These are phyloP conservation scores for Cordyceps tenuipes DNA, from an alignment of 2,329 filamentous ascomycete species.

Conservation along the genomic window DNA sequence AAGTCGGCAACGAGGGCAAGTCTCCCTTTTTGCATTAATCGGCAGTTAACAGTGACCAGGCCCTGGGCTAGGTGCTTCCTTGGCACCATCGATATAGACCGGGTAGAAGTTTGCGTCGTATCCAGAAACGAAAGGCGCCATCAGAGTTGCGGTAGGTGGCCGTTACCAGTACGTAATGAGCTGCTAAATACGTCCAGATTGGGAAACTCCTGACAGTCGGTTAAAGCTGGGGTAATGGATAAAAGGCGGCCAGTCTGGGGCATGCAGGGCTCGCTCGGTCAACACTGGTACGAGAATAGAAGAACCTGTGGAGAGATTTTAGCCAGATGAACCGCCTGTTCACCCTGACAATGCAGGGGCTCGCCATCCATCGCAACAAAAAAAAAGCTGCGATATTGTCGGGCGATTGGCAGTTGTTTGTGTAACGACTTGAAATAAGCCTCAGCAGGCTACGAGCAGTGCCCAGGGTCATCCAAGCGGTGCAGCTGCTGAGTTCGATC, in stretches of 20 bases:
- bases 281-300: background rate
- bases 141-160: background rate
- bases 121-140: background rate
- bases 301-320: background rate
- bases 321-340: background rate
- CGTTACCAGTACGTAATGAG: conserved; percentile 9
- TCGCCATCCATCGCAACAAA: background rate
- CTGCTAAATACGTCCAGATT: conserved; percentile 3
- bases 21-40: too few species aligned
- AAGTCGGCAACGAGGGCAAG: too few species aligned
- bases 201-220: conserved; percentile 6
- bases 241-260: background rate
- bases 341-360: background rate
- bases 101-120: background rate
- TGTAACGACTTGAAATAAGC: background rate
- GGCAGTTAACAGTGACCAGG: too few species aligned
- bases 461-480: background rate
- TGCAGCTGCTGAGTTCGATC: conserved; percentile 1
- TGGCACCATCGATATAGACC: background rate
- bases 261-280: background rate
- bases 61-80: background rate
- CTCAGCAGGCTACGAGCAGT: background rate
- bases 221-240: conserved; percentile 8
- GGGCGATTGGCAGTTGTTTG: background rate
- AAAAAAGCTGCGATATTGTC: background rate